These are phyloP conservation scores for Lactarius evosmus DNA, from an alignment of 768 basidiomycete genomes.

Conservation along the genomic window DNA sequence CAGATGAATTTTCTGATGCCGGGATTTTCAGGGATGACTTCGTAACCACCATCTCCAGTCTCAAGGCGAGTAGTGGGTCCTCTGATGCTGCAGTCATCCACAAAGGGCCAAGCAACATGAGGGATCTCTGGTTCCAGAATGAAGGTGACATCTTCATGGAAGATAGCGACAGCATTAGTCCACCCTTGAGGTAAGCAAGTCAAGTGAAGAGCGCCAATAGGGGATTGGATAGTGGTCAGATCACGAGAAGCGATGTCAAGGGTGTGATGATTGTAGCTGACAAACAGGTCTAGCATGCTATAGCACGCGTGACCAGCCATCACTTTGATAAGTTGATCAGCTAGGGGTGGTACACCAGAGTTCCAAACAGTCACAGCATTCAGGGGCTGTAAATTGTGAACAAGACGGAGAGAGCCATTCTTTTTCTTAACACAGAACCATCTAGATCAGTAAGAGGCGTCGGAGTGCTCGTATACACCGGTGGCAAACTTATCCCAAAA, in stretches of 20 bases:
- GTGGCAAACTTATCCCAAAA: constrained; percentile 1
- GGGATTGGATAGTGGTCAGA: background rate
- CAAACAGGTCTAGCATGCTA: too few relatives aligned
- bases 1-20: constrained; percentile 4
- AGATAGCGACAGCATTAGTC: constrained; percentile 18
- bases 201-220: too few relatives aligned
- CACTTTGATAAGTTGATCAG: constrained; percentile 26
- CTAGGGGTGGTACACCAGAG: constrained; percentile 14
- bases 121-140: constrained; percentile 36
- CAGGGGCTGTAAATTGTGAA: constrained; percentile 33
- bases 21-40: constrained; percentile 1
- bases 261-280: background rate
- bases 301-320: too few relatives aligned
- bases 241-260: background rate
- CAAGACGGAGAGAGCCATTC: constrained; percentile 27
- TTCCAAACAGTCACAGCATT: constrained; percentile 22
- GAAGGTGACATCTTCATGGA: constrained; percentile 36
- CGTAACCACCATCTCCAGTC: background rate
- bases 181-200: too few relatives aligned
- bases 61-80: background rate
- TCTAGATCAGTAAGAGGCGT: constrained; percentile 38
- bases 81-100: too few relatives aligned
- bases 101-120: too few relatives aligned
- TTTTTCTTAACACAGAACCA: constrained; percentile 43
- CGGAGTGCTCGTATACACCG: constrained; percentile 37